These are phyloP conservation scores for Eucalyptus caleyi DNA, from an alignment of 345 rosid genomes.

Conservation along the genomic window DNA sequence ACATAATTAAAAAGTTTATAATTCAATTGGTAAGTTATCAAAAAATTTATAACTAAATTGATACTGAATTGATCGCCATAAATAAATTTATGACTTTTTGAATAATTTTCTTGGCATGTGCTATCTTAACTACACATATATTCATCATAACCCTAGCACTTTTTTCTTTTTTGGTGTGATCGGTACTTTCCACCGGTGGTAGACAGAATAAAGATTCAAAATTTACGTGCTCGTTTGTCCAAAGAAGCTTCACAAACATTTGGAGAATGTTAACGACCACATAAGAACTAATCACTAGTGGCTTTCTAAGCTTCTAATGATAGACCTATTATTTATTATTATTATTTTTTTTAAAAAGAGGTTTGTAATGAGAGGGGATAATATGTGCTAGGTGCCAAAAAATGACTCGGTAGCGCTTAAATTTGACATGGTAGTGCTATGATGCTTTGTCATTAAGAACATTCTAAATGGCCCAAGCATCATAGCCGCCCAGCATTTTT, in stretches of 20 bases:
- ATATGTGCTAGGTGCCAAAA: neutral
- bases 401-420: neutral
- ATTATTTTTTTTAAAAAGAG: no score
- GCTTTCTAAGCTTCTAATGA: neutral
- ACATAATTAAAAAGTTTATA: no score
- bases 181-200: neutral
- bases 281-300: neutral
- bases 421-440: neutral
- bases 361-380: neutral
- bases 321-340: neutral
- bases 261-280: neutral
- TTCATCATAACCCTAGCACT: neutral
- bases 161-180: neutral
- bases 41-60: no score
- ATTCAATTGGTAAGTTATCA: no score
- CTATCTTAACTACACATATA: neutral
- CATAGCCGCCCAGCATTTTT: neutral
- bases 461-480: neutral
- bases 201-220: neutral
- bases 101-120: neutral
- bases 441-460: neutral
- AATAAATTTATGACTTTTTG: neutral
- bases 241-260: neutral
- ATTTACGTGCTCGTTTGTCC: neutral
- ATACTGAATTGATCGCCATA: no score